Evolutionary conservation across 805 yeast species (phyloP), one percentile per base, ranked within the genome.

Genomic region (Pichia phayaonensis): DNA sequence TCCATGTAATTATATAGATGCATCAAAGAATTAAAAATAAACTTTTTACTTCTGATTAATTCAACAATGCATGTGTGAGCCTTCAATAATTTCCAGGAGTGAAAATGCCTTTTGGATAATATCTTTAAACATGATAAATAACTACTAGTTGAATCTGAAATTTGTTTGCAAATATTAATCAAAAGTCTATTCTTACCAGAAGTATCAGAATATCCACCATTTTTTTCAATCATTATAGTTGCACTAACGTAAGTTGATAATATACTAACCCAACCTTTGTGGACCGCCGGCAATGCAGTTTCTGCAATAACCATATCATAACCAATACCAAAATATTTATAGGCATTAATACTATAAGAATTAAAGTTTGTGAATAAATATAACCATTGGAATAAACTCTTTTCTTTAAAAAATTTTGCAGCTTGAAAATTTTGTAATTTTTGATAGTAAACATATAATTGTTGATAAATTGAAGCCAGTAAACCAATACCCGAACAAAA

Each of bases 61-160:
- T 64, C 67, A 13, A 73, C 55, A 21, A 80, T 57, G 43, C 68
- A 72, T 7, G 62, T 62, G 47, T 76, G 78, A 0, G 86, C 83
- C 57, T 81, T 83, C 38, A 79, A 72, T 61, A 84, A 73, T 64
- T 85, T 75, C 81, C 83, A 81, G 2, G 89, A 85, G 60, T 81
- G 82, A 51, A 79, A 80, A 60, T 82, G 84, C 54, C 80, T 72
- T 24, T 68, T 71, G 21, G 86, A 78, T 36, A 84, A 64, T 40
- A 71, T 70, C 20, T 67, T 72, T 63, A 51, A 72, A 56, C 66
- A 75, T 45, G 52, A 61, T 53, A 58, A 66, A 55, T 76, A 78
- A 18, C 29, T 43, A 26, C 62, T 59, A 36, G 69, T 71, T 72
- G 73, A 70, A 49, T 74, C 74, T 7, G 61, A 61, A 45, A 69